Evolutionary conservation across 1,139 yeast species (phyloP), one percentile per base, ranked within the genome.

Genomic region (Candida sojae): DNA sequence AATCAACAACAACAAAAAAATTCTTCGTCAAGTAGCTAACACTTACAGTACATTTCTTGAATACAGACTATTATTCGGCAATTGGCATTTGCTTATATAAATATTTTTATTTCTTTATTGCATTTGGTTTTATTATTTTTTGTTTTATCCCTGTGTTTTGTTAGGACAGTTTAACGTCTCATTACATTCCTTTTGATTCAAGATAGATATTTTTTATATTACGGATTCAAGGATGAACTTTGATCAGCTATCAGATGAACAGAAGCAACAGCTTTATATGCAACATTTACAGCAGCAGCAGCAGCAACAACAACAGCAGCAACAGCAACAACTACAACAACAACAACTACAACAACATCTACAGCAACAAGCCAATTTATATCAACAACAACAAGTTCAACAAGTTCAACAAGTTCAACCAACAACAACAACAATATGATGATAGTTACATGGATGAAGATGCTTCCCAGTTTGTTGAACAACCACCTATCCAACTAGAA

Each of bases 381-480:
- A 48, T 30, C 48, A 43, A 17, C 46, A 45, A 31, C 49, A 47
- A 17, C 60, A 50, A 25, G n/a, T n/a, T n/a, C n/a, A n/a, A n/a
- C n/a, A n/a, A n/a, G n/a, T n/a, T n/a, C 51, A 47, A 21, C 53
- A 40, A 17, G 32, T n/a, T 30, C 44, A 41, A 33, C 48, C 48
- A n/a, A n/a, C n/a, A n/a, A 35, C 48, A 48, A 23, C 46, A 13
- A 12, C 21, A 47, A 21, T 49, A 56, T 34, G 71, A 72, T 41
- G 72, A 64, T 41, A 68, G 74, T 52, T 70, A 61, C 54, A 74
- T 74, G 79, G 79, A 74, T 33, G 77, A 73, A 47, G 79, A 73
- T 53, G 60, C 66, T 34, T 55, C 61, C n/a, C 57, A 55, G 17
- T 48, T 57, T 29, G 33, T 62, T 48, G 66, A 60, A 39, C 53